These are phyloP conservation scores for Candolleomyces aberdarensis DNA, from an alignment of 768 basidiomycete genomes.

Conservation along the genomic window DNA sequence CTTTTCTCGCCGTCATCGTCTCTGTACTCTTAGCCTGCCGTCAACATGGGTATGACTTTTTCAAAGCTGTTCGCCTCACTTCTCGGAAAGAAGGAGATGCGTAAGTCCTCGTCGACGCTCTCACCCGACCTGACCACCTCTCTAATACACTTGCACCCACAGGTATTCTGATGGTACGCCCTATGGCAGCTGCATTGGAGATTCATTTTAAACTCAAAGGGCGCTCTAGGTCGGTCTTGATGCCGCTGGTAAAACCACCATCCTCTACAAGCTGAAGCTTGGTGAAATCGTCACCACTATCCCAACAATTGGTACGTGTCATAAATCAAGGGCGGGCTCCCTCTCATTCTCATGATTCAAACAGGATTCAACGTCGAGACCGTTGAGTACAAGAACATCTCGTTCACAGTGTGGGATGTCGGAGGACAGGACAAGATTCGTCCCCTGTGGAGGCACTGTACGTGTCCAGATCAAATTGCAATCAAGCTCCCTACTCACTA, in stretches of 20 bases:
- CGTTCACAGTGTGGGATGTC: conserved; percentile 99
- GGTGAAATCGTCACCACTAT: conserved; percentile 99
- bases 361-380: conserved; percentile 99
- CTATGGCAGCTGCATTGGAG: conserved; percentile 17
- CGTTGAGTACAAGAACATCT: conserved; percentile 99
- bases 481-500: conserved; percentile 13
- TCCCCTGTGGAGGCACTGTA: conserved; percentile 99
- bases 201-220: conserved; percentile 13
- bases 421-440: conserved; percentile 99
- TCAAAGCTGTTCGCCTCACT: conserved; percentile 76
- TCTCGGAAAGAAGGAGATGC: conserved; percentile 99
- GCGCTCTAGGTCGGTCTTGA: conserved; percentile 88
- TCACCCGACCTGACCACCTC: conserved; percentile 21
- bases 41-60: conserved; percentile 75
- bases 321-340: conserved; percentile 11
- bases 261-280: conserved; percentile 98
- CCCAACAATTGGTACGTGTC: conserved; percentile 90
- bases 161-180: conserved; percentile 94
- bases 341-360: conserved; percentile 17
- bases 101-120: conserved; percentile 50
- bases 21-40: conserved; percentile 22
- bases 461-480: conserved; percentile 33
- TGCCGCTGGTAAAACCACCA: conserved; percentile 98
- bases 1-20: conserved; percentile 30
- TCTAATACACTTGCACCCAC: conserved; percentile 28